Evolutionary conservation across 306 rosid genomes (phyloP).

Genomic region (Pachyrhizus erosus): DNA sequence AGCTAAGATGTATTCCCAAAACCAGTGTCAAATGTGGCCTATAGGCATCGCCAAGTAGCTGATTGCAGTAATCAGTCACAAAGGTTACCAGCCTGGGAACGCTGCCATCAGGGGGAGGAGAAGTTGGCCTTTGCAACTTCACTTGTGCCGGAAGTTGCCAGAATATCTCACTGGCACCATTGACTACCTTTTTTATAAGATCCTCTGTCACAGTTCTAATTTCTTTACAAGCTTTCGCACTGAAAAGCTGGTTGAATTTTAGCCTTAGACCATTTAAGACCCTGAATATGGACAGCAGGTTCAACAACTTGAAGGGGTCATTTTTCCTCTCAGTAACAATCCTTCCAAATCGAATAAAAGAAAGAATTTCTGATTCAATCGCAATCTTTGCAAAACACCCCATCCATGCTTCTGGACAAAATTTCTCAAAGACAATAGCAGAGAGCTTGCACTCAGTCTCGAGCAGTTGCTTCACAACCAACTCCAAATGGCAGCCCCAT

Average conservation of each 20-base stretch:
- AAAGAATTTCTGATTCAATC: constrained; percentile 60
- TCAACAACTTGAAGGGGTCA: constrained; percentile 77
- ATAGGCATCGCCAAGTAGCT: constrained; percentile 65
- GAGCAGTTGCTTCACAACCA: constrained; percentile 58
- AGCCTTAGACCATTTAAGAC: constrained; percentile 67
- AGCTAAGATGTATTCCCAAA: constrained; percentile 65
- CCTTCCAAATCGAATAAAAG: constrained; percentile 76
- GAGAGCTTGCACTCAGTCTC: constrained; percentile 65
- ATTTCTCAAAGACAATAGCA: constrained; percentile 57
- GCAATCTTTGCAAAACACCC: constrained; percentile 68
- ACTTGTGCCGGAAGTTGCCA: constrained; percentile 87
- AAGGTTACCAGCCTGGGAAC: constrained; percentile 79
- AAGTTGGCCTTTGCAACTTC: constrained; percentile 63
- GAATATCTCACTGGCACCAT: constrained; percentile 72
- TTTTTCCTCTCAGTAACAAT: constrained; percentile 58
- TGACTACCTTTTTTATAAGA: constrained; percentile 65
- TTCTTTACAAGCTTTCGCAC: constrained; percentile 64
- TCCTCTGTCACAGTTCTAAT: constrained; percentile 71
- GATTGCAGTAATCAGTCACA: constrained; percentile 70
- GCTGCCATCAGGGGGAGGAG: constrained; percentile 80
- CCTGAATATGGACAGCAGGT: constrained; percentile 70
- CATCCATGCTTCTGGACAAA: constrained; percentile 50
- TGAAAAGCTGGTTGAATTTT: constrained; percentile 70
- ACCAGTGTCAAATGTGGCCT: constrained; percentile 67
- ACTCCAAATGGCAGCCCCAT: constrained; percentile 76